Conservation (phyloP, 208 protist species). For the Sergeia podlipaevii region DNA sequence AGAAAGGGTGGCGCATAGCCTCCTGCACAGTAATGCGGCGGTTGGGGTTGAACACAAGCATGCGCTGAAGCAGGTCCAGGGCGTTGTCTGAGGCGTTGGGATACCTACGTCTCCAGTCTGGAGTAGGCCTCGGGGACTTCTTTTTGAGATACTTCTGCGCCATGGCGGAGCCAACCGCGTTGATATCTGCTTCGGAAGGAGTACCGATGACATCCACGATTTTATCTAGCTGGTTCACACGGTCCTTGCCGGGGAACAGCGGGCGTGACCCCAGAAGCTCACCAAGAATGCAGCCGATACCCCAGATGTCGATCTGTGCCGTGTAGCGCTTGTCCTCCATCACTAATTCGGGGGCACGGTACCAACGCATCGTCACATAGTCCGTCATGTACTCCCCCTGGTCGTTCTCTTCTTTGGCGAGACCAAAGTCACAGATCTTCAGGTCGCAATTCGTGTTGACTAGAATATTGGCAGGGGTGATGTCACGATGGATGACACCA, state of each 20-base stretch:
- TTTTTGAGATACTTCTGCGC: slow-evolving; percentile 89
- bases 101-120: slow-evolving; percentile 74
- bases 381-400: slow-evolving; percentile 92
- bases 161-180: slow-evolving; percentile 55
- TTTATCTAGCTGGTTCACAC: slow-evolving; percentile 89
- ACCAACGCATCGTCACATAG: slow-evolving; percentile 95
- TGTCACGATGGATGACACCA: slow-evolving; percentile 95
- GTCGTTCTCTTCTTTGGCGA: slow-evolving; percentile 86
- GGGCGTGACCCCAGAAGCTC: slow-evolving; percentile 85
- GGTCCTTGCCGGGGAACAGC: slow-evolving; percentile 88
- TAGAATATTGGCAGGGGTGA: slow-evolving; percentile 95
- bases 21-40: slow-evolving; percentile 90
- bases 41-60: slow-evolving; percentile 93
- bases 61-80: slow-evolving; percentile 87
- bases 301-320: slow-evolving; percentile 90
- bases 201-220: slow-evolving; percentile 93
- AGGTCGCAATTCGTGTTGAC: slow-evolving; percentile 97
- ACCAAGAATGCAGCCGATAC: slow-evolving; percentile 86
- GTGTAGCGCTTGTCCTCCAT: slow-evolving; percentile 92
- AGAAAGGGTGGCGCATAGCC: slow-evolving; percentile 87
- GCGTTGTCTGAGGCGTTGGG: slow-evolving; percentile 70
- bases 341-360: slow-evolving; percentile 92
- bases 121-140: slow-evolving; percentile 38
- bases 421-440: slow-evolving; percentile 96
- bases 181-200: slow-evolving; percentile 83